phyloP scores from a whole-genome alignment of 208 protist genomes.

The Polymyxa betae region DNA sequence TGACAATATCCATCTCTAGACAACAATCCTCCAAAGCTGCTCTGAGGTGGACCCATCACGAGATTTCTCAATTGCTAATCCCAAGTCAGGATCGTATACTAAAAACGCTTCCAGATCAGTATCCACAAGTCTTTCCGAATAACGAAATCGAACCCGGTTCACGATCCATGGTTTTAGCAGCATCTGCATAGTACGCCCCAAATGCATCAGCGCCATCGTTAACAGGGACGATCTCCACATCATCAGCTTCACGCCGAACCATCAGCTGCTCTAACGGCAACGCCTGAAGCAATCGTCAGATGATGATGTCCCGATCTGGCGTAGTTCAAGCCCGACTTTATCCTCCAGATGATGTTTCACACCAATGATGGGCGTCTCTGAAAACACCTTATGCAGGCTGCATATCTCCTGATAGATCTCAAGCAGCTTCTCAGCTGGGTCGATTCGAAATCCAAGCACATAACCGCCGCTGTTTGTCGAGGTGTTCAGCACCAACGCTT shows the following conservation, averaged over 20 bases:
- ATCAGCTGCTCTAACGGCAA: slow-evolving; percentile 46
- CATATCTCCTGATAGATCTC: slow-evolving; percentile 81
- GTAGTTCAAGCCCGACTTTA: slow-evolving; percentile 53
- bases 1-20: too few species aligned
- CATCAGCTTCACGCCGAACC: slow-evolving; percentile 67
- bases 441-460: slow-evolving; percentile 84
- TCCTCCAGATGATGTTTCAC: slow-evolving; percentile 73
- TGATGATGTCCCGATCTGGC: background rate
- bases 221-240: slow-evolving; percentile 79
- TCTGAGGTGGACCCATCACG: slow-evolving; percentile 70
- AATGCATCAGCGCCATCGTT: slow-evolving; percentile 78
- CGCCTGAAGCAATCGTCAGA: background rate
- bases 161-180: slow-evolving; percentile 79
- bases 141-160: slow-evolving; percentile 67
- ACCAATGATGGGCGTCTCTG: slow-evolving; percentile 80
- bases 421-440: slow-evolving; percentile 75
- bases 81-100: slow-evolving; percentile 65
- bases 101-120: background rate
- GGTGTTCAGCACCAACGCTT: slow-evolving; percentile 76
- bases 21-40: too few species aligned
- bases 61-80: slow-evolving; percentile 86
- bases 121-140: background rate
- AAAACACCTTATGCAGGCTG: slow-evolving; percentile 79
- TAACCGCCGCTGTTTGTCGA: slow-evolving; percentile 75
- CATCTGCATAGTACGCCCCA: slow-evolving; percentile 86